Evolutionary conservation across 176 grass and related monocot species (phyloP).

Genomic region (Cymbopogon citratus): DNA sequence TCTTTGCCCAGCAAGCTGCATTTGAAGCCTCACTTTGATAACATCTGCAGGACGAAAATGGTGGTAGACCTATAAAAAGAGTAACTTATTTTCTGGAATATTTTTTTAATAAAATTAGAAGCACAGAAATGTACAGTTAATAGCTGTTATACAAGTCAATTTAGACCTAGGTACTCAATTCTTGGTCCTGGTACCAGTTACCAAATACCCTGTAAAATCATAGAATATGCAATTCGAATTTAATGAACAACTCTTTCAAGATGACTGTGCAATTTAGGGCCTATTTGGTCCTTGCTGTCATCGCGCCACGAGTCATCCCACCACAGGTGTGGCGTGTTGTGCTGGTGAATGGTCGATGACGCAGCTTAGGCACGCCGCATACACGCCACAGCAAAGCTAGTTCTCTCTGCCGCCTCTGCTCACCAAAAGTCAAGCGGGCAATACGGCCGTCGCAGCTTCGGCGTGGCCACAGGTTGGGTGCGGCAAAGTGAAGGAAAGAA

Average conservation of each 20-base stretch:
- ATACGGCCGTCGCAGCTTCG: too few species aligned
- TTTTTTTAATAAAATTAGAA: neutral
- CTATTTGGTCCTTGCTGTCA: too few species aligned
- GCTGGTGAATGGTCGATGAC: too few species aligned
- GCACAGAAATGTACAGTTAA: neutral
- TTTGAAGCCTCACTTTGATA: constrained; percentile 97
- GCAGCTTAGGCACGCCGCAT: too few species aligned
- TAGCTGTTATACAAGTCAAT: constrained; percentile 2
- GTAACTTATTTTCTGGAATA: constrained; percentile 6
- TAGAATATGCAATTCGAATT: neutral
- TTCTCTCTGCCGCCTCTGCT: too few species aligned
- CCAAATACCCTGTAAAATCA: neutral
- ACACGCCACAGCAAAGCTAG: too few species aligned
- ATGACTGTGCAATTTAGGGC: neutral
- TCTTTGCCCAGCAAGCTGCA: constrained; percentile 94
- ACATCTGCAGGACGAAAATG: constrained; percentile 72
- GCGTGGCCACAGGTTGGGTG: too few species aligned
- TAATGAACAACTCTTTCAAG: neutral
- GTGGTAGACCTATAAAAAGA: constrained; percentile 28
- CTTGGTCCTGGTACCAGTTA: neutral
- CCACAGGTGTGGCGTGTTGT: too few species aligned
- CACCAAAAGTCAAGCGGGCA: too few species aligned
- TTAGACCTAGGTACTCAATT: neutral
- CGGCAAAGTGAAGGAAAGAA: too few species aligned
- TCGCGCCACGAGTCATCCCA: too few species aligned